Percentiles rank a stretch among this genome's conserved stretches.
These are phyloP conservation scores for Cyclospora cayetanensis DNA, from an alignment of 169 alveolate genomes.

Conservation along the genomic window DNA sequence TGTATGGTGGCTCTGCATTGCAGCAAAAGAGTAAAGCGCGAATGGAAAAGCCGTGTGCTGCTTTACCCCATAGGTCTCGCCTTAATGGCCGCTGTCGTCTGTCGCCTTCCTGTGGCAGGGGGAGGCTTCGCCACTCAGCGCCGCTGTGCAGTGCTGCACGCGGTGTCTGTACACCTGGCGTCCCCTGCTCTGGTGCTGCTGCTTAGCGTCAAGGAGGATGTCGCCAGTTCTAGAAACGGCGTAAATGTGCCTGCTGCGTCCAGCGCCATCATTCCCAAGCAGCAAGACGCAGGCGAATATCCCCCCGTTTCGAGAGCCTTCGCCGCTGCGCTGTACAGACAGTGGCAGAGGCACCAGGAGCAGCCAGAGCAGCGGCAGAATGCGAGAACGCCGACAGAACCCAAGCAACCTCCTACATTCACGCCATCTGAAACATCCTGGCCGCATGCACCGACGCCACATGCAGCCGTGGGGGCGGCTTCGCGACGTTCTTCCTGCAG, in stretches of 20 bases:
- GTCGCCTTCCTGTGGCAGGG: background rate
- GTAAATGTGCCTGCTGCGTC: background rate
- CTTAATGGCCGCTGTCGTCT: background rate
- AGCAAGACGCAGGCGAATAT: background rate
- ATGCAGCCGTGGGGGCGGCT: background rate
- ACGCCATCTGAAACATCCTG: no score
- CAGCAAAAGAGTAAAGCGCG: no score
- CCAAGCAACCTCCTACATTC: no score
- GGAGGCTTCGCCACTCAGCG: background rate
- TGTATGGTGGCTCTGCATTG: no score
- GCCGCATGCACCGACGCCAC: no score
- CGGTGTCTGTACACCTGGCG: background rate
- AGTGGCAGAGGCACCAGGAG: conserved; percentile 14
- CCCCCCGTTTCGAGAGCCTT: conserved; percentile 34
- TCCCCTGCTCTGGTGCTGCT: conserved; percentile 37
- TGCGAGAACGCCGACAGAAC: no score
- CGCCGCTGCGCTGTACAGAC: conserved; percentile 41
- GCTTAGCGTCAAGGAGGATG: conserved; percentile 1
- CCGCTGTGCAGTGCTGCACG: conserved; percentile 35
- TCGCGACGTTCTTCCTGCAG: conserved; percentile 13
- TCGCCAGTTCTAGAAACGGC: background rate
- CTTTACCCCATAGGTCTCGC: conserved; percentile 31
- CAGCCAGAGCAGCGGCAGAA: background rate
- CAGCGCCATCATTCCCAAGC: background rate
- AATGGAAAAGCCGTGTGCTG: no score